A percentile compares a stretch with the other conserved stretches of the same genome.
phyloP scores from a whole-genome alignment of 768 basidiomycete genomes.

The Hypholoma fasciculare region DNA sequence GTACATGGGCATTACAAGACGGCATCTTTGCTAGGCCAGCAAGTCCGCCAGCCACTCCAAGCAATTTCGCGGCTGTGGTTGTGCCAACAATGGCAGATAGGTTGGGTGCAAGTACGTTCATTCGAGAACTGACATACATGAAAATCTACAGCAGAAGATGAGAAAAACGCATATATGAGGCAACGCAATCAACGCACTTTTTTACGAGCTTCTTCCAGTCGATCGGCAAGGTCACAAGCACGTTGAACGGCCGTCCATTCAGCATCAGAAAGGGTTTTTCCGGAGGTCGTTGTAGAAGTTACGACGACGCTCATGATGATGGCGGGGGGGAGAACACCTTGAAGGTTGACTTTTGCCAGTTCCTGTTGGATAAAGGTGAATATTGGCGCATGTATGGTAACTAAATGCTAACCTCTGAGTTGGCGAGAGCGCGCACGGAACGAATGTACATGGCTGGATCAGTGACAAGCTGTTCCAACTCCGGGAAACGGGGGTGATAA shows the following conservation, averaged over 20 bases:
- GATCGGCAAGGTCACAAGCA: constrained; percentile 88
- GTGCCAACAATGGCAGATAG: constrained; percentile 98
- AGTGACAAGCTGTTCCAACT: constrained; percentile 91
- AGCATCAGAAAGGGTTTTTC: constrained; percentile 63
- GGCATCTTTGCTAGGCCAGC: constrained; percentile 92
- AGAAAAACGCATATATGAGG: not conserved
- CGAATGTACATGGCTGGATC: constrained; percentile 93
- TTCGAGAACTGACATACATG: constrained; percentile 98
- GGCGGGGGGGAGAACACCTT: constrained; percentile 80
- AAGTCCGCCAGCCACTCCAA: constrained; percentile 96
- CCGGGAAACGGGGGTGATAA: constrained; percentile 93
- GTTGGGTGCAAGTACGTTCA: constrained; percentile 98
- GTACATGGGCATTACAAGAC: constrained; percentile 89
- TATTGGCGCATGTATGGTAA: not conserved
- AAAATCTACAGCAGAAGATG: constrained; percentile 65
- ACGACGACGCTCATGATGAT: constrained; percentile 96
- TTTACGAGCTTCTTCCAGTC: constrained; percentile 86
- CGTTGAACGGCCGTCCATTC: constrained; percentile 82
- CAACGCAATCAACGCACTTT: constrained; percentile 47
- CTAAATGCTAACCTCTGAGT: constrained; percentile 62
- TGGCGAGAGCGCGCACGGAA: constrained; percentile 85
- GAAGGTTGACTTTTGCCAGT: constrained; percentile 81
- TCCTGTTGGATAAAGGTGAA: constrained; percentile 48
- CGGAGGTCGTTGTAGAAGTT: constrained; percentile 90
- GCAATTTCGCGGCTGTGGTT: constrained; percentile 95